Percentiles rank a stretch among this genome's conserved stretches.
These are phyloP conservation scores for Ophiostoma sp. DNA, from an alignment of 2,329 filamentous ascomycete species.

Conservation along the genomic window DNA sequence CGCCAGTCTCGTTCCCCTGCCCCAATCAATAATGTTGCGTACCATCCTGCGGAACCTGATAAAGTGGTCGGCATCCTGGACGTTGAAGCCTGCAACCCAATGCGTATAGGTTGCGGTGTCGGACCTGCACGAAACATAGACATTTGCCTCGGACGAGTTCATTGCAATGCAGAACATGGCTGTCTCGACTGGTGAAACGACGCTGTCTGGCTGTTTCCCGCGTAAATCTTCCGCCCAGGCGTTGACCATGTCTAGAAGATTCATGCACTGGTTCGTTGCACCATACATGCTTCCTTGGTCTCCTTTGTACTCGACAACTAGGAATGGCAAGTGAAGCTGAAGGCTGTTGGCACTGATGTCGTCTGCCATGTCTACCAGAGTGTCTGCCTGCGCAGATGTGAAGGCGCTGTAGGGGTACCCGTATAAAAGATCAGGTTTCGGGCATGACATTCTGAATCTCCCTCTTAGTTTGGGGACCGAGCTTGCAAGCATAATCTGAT, in stretches of 20 bases:
- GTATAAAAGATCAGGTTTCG: neutral
- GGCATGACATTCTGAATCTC: no score
- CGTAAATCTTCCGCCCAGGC: neutral
- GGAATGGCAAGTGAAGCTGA: neutral
- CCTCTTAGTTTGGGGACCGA: neutral
- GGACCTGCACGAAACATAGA: neutral
- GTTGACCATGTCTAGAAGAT: neutral
- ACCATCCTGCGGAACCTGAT: no score
- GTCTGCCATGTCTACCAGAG: neutral
- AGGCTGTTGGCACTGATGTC: neutral
- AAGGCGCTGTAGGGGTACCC: neutral
- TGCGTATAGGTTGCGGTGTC: neutral
- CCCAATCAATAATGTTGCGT: constrained; percentile 4
- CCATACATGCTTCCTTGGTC: neutral
- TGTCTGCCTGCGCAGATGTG: neutral
- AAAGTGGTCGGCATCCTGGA: no score
- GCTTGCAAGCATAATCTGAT: neutral
- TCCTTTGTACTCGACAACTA: neutral
- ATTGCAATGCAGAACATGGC: neutral
- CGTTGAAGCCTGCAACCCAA: neutral
- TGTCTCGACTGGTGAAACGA: neutral
- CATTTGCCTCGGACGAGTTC: neutral
- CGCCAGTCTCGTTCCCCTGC: neutral
- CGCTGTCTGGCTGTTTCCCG: neutral
- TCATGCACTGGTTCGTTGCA: neutral